phyloP scores from a whole-genome alignment of 306 rosid species.

The Prunus mira region DNA sequence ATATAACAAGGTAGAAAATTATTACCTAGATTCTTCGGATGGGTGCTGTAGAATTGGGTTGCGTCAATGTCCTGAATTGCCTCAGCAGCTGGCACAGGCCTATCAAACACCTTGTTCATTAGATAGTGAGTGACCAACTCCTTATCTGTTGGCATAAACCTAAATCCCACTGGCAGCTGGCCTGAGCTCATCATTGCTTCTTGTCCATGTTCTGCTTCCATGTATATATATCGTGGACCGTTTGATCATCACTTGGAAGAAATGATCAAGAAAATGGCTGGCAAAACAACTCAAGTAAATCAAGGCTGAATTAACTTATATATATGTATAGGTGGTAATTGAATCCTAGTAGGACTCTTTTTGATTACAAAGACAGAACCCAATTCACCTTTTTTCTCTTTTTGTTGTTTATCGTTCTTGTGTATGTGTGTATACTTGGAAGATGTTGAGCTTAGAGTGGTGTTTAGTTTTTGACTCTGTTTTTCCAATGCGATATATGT shows the following conservation, averaged over 20 bases:
- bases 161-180: conserved; percentile 3
- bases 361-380: conserved; percentile 1
- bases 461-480: conserved; percentile 2
- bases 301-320: not conserved
- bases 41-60: not conserved
- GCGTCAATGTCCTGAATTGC: conserved; percentile 7
- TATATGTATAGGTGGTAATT: not conserved
- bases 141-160: conserved; percentile 17
- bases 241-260: not conserved
- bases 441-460: not conserved
- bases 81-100: not conserved
- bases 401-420: not conserved
- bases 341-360: conserved; percentile 13
- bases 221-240: not conserved
- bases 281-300: not conserved
- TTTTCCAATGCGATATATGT: not conserved
- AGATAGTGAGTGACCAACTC: conserved; percentile 6
- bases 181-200: not conserved
- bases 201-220: not conserved
- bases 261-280: not conserved
- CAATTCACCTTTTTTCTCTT: not conserved
- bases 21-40: conserved; percentile 16
- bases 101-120: not conserved
- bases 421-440: not conserved
- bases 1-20: not conserved